Evolutionary conservation across 2,329 filamentous ascomycete genomes (phyloP), one percentile per base, ranked within the genome.

Genomic region (Tolypocladium inflatum): DNA sequence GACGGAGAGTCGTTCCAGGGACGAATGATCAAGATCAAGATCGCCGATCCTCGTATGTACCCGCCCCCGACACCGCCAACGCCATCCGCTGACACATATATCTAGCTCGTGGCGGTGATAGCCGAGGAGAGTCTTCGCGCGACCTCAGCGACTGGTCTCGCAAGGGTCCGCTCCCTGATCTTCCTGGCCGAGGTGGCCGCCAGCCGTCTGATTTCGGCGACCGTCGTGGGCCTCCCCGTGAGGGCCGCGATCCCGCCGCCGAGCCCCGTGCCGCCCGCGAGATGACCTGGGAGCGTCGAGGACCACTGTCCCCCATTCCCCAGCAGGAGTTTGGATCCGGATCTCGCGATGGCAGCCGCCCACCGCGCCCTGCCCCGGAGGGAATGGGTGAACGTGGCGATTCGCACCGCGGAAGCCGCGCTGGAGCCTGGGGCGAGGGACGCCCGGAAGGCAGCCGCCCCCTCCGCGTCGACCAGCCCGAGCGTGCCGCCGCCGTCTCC

Each of bases 261-360:
- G 81, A 82, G 59, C 84, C 87, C 63, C 84, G 83, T 63, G 78
- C 85, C 60, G 78, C 85, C 62, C 87, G 89, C 65, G 88, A 89
- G 63, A 82, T 85, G 53, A 95, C 91, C 74, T 99, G 94, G 94
- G 93, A 97, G 75, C 89, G 94, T 66, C 94, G 90, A 70, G 94
- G 94, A 15, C 94, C 94, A 42, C 80, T 97, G 58, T 90, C 93
- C 48, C 90, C 93, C 26, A 79, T 76, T 64, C 79, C 79, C 55
- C 81, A 77, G 59, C 64, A 76, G 52, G 82, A 86, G 62, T 77
- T 78, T 58, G 65, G 71, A 23, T 71, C 74, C 30, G 75, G 73
- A 55, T 78, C 79, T 55, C 79, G 83, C 61, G 83, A 85, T 43
- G 80, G 76, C 60, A 81, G 80, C 70, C 79, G 79, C 38, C 73